Base-by-base conservation (phyloP, 352 stramenopile genomes). In the Lagenidium giganteum region DNA sequence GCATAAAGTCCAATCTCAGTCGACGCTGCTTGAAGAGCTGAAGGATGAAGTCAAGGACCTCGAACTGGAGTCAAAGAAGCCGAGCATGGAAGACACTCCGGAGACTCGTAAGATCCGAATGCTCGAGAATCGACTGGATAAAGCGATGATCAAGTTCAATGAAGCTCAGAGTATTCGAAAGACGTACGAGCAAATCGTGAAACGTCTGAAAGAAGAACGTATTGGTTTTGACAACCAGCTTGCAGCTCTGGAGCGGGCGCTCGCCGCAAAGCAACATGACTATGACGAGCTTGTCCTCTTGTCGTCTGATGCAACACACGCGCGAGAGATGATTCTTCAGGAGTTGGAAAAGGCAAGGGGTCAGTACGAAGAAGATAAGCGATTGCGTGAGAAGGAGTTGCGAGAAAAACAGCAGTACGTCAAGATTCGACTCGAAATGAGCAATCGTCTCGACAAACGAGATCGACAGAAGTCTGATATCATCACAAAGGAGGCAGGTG, bases 91-190 rank as follows among this genome's bases (percentile, higher is more conserved):
- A 36, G 83, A 96, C 47, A 94, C 82, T 0, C 83, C 84, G 3
- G 76, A 95, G 59, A 95, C 78, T 13, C 62, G 79, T 7, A 95
- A 95, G 48, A 96, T 97, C 37, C 80, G 89, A 2, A 85, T 95
- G 61, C 70, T 97, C 3, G 88, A 97, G 55, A 97, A 96, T 56
- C 74, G 90, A 2, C 72, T 98, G 8, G 95, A 98, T 60, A 97
- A 97, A 38, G 92, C 93, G 2, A 97, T 98, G 86, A 98, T 98
- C 58, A 98, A 98, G 60, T 98, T 93, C 60, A 98, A 98, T 51
- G 95, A 98, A 49, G 92, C 94, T 4, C 87, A 97, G 53, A 96
- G 83, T 57, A 98, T 98, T 47, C 83, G 87, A 3, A 97, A 96
- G 55, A 98, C 93, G 22, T 95, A 98, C 67, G 89, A 98, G 54